Conservation (phyloP, 2,329 filamentous ascomycete genomes). For the Trichophyton verrucosum region DNA sequence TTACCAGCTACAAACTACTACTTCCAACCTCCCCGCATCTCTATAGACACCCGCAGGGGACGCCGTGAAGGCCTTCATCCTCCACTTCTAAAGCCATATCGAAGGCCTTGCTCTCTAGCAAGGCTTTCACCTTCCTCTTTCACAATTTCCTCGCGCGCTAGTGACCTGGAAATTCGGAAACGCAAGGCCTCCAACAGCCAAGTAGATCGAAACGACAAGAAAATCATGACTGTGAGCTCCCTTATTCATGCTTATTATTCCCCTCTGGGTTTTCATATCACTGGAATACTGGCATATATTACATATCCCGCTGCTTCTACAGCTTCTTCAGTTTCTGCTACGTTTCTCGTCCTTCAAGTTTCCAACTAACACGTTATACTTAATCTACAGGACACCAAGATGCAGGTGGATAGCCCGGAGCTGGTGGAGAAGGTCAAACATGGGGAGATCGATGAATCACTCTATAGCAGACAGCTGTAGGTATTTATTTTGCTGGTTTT, state of each 20-base stretch:
- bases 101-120: conserved; percentile 34
- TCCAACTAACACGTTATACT: conserved; percentile 10
- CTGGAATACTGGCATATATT: neutral
- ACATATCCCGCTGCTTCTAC: neutral
- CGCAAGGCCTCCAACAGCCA: conserved; percentile 15
- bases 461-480: conserved; percentile 54
- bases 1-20: conserved; percentile 4
- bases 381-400: conserved; percentile 38
- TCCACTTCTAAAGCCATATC: neutral
- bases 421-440: conserved; percentile 49
- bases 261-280: neutral
- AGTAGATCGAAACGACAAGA: conserved; percentile 38
- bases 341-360: neutral
- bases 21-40: conserved; percentile 13
- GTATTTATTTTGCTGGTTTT: conserved; percentile 9
- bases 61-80: neutral
- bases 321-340: neutral
- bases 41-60: conserved; percentile 7
- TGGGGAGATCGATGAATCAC: conserved; percentile 54
- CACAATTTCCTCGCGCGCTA: conserved; percentile 23
- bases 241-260: neutral
- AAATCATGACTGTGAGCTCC: conserved; percentile 39
- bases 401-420: conserved; percentile 50
- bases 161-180: conserved; percentile 14
- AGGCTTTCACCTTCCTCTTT: conserved; percentile 28